These are phyloP conservation scores for Pilasporangium apinafurcum DNA, from an alignment of 352 stramenopile genomes.

Conservation along the genomic window DNA sequence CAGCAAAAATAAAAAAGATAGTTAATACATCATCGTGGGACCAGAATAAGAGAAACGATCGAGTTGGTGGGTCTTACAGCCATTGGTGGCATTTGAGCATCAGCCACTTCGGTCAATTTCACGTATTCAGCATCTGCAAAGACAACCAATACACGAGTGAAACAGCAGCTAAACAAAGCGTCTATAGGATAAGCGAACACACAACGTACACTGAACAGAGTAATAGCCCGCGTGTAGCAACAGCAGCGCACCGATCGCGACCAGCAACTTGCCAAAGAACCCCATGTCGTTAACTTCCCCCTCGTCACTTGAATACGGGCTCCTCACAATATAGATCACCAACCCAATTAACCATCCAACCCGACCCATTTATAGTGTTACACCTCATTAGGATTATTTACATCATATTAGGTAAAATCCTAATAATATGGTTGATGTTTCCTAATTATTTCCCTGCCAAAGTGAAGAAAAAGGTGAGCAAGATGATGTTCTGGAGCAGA, in stretches of 20 bases:
- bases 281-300: constrained; percentile 31
- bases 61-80: too few species aligned
- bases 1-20: not conserved
- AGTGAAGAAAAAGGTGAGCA: not conserved
- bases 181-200: too few species aligned
- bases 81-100: constrained; percentile 57
- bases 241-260: constrained; percentile 55
- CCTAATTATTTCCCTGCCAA: too few species aligned
- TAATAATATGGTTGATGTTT: too few species aligned
- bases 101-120: constrained; percentile 61
- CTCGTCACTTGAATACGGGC: too few species aligned
- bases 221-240: constrained; percentile 79
- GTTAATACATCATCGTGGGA: not conserved
- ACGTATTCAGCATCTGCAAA: constrained; percentile 70
- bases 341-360: too few species aligned
- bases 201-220: constrained; percentile 64
- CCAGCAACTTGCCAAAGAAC: constrained; percentile 64
- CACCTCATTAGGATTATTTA: too few species aligned
- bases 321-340: too few species aligned
- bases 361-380: too few species aligned
- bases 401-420: too few species aligned
- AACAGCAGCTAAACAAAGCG: not conserved
- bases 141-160: not conserved
- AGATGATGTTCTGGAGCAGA: constrained; percentile 40
- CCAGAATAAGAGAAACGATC: too few species aligned